Evolutionary conservation across 2,329 filamentous ascomycete species (phyloP).

Genomic region (Colletotrichum siamense): DNA sequence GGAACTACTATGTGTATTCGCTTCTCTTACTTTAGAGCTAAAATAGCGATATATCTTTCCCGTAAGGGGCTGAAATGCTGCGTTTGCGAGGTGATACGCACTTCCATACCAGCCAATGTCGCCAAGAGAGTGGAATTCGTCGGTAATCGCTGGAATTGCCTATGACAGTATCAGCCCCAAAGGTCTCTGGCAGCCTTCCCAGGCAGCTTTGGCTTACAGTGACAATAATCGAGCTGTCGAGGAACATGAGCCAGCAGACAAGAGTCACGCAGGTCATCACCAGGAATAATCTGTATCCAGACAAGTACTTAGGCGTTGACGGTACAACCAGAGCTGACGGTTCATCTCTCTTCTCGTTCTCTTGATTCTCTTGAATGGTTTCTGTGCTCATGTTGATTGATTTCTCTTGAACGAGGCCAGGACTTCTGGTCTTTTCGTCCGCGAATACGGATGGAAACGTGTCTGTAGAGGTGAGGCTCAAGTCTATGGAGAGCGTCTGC

Average conservation of each 20-base stretch:
- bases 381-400: neutral
- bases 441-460: neutral
- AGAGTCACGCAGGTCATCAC: slow-evolving; percentile 23
- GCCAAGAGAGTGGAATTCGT: slow-evolving; percentile 39
- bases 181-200: neutral
- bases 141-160: slow-evolving; percentile 39
- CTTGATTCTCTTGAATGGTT: neutral
- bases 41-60: slow-evolving; percentile 36
- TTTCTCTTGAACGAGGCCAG: neutral
- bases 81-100: slow-evolving; percentile 36
- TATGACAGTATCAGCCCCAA: neutral
- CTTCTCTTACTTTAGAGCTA: slow-evolving; percentile 38
- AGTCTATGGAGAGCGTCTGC: neutral
- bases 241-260: slow-evolving; percentile 27
- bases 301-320: neutral
- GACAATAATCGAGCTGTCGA: slow-evolving; percentile 39
- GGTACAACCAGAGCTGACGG: neutral
- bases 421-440: neutral
- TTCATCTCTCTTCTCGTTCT: neutral
- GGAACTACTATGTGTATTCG: neutral
- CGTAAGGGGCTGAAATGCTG: slow-evolving; percentile 32
- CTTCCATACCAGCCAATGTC: slow-evolving; percentile 53
- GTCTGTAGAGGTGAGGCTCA: neutral
- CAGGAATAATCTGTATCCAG: slow-evolving; percentile 26
- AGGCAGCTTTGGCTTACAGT: slow-evolving; percentile 30